phyloP scores from a whole-genome alignment of 352 stramenopile species.

The Globisporangium alternatum region DNA sequence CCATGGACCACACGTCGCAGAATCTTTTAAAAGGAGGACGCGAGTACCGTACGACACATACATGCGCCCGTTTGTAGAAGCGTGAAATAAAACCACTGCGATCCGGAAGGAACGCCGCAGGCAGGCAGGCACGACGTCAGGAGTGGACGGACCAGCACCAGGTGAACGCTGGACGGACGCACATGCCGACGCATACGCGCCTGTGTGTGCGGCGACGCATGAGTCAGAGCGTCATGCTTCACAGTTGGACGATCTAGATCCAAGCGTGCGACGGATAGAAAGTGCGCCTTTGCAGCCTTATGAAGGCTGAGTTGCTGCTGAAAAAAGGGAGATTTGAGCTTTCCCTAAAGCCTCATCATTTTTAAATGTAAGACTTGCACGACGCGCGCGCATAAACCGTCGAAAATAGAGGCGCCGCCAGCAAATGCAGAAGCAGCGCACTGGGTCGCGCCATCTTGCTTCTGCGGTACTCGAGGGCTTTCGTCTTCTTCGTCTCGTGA shows the following conservation, averaged over 20 bases:
- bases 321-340: no score
- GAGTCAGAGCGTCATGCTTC: not conserved
- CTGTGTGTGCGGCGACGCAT: not conserved
- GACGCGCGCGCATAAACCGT: no score
- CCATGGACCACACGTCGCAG: not conserved
- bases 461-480: no score
- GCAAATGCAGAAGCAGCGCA: no score
- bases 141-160: not conserved
- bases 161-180: not conserved
- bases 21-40: not conserved
- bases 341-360: no score
- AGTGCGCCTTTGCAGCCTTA: no score
- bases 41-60: not conserved
- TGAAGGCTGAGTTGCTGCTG: no score
- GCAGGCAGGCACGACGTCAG: not conserved
- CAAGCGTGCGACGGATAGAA: no score
- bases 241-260: conserved; percentile 8
- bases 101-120: not conserved
- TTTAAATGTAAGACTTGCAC: no score
- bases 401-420: no score
- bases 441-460: no score
- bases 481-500: no score
- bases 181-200: not conserved
- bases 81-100: not conserved
- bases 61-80: not conserved